Evolutionary conservation across 148 eudicot species (phyloP).

Genomic region (Polygonum maritimum): DNA sequence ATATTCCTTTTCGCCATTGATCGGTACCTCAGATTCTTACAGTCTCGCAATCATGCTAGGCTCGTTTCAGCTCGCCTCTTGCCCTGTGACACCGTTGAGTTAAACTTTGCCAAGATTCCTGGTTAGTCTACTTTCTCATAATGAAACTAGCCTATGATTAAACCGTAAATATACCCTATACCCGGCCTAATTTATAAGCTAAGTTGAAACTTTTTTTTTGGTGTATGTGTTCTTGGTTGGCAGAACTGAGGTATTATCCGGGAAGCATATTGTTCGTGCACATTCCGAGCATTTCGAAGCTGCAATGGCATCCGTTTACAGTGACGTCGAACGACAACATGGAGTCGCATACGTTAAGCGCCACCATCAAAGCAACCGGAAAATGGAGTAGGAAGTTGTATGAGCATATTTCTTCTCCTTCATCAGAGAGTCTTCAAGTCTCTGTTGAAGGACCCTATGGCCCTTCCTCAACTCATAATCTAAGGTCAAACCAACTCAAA

Average conservation of each 20-base stretch:
- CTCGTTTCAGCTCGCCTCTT: slow-evolving; percentile 41
- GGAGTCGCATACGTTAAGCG: slow-evolving; percentile 55
- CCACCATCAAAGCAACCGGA: slow-evolving; percentile 36
- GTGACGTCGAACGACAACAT: slow-evolving; percentile 44
- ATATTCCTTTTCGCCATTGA: slow-evolving; percentile 47
- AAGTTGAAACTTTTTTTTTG: neutral
- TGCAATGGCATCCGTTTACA: slow-evolving; percentile 87
- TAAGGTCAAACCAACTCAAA: slow-evolving; percentile 16
- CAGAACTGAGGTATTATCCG: slow-evolving; percentile 46
- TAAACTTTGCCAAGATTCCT: slow-evolving; percentile 42
- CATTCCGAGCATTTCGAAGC: slow-evolving; percentile 55
- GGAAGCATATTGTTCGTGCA: slow-evolving; percentile 60
- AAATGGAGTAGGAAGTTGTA: slow-evolving; percentile 42
- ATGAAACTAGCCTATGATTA: neutral
- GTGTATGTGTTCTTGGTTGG: neutral
- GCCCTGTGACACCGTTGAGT: slow-evolving; percentile 38
- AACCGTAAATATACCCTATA: neutral
- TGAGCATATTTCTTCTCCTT: slow-evolving; percentile 31
- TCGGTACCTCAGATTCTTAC: slow-evolving; percentile 49
- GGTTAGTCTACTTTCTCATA: slow-evolving; percentile 19
- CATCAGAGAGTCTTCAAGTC: slow-evolving; percentile 28
- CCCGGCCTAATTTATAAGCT: neutral
- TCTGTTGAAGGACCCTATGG: slow-evolving; percentile 53
- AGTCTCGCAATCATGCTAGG: slow-evolving; percentile 30
- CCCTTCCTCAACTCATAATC: slow-evolving; percentile 32